Percentiles rank a stretch among this genome's conserved stretches.
Evolutionary conservation across 1,139 yeast species (phyloP).

Genomic region (Saccharomyces hybrid): DNA sequence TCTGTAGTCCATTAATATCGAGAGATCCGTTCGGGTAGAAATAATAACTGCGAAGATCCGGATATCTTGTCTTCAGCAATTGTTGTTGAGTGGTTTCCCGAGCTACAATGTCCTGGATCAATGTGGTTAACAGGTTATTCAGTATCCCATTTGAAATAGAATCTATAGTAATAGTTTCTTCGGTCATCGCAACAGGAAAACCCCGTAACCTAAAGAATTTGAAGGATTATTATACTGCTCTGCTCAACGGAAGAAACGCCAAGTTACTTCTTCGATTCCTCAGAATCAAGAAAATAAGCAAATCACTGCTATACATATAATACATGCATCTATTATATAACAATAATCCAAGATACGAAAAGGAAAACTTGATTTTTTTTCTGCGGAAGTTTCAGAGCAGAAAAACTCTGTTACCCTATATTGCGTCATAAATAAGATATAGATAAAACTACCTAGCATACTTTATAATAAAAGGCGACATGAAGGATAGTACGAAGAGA

Average conservation of each 20-base stretch:
- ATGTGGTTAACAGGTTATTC: constrained; percentile 22
- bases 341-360: not conserved
- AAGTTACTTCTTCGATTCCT: not conserved
- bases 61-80: constrained; percentile 20
- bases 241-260: not conserved
- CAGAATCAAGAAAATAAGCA: not conserved
- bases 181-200: constrained; percentile 8
- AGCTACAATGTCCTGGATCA: constrained; percentile 31
- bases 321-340: not conserved
- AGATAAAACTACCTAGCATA: not conserved
- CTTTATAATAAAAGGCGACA: not conserved
- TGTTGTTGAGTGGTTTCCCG: constrained; percentile 22
- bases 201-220: not conserved
- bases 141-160: constrained; percentile 21
- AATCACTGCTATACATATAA: not conserved
- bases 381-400: not conserved
- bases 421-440: not conserved
- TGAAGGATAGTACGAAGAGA: not conserved
- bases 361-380: not conserved
- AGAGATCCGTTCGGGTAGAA: constrained; percentile 22
- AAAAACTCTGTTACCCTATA: not conserved
- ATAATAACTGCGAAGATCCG: constrained; percentile 20
- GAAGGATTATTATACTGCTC: not conserved
- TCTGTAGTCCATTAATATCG: constrained; percentile 27
- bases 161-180: constrained; percentile 17